Percentiles rank a stretch among this genome's conserved stretches.
Conservation (phyloP, 495 filamentous ascomycete species). For the Talaromyces liani region DNA sequence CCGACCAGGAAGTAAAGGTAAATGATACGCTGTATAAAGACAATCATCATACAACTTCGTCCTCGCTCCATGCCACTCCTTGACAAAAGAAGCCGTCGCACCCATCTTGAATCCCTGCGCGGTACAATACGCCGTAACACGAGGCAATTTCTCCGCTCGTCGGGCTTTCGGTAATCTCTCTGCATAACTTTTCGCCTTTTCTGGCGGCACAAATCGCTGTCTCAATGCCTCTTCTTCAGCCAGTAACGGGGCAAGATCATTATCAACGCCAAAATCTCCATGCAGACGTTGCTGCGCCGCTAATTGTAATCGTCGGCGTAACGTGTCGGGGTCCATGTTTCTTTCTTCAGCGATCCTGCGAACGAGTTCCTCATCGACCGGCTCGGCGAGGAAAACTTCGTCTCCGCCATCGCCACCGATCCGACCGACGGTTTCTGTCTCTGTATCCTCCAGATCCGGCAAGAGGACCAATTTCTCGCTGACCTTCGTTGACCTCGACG, state of each 20-base stretch:
- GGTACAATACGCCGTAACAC: slow-evolving; percentile 94
- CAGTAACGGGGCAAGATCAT: slow-evolving; percentile 61
- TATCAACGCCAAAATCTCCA: slow-evolving; percentile 47
- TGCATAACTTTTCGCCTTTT: slow-evolving; percentile 85
- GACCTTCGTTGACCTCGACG: slow-evolving; percentile 80
- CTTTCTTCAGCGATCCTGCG: slow-evolving; percentile 28
- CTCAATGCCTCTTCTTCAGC: slow-evolving; percentile 71
- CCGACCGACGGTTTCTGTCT: slow-evolving; percentile 39
- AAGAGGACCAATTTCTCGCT: slow-evolving; percentile 94
- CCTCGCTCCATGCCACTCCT: slow-evolving; percentile 80
- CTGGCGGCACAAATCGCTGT: slow-evolving; percentile 48
- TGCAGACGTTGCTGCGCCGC: slow-evolving; percentile 31
- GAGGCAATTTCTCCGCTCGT: slow-evolving; percentile 76
- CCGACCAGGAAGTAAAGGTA: slow-evolving; percentile 74
- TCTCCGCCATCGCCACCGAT: slow-evolving; percentile 34
- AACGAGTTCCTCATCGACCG: slow-evolving; percentile 19
- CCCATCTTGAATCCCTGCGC: slow-evolving; percentile 89
- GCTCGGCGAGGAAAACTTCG: slow-evolving; percentile 38
- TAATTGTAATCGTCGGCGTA: slow-evolving; percentile 24
- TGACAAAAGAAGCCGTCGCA: slow-evolving; percentile 77
- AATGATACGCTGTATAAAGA: slow-evolving; percentile 89
- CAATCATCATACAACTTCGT: slow-evolving; percentile 99
- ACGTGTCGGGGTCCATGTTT: slow-evolving; percentile 30
- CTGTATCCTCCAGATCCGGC: slow-evolving; percentile 48
- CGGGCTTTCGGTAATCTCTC: slow-evolving; percentile 87